Conservation (phyloP, 2,329 filamentous ascomycete species). For the Daldinia eschscholtzii region DNA sequence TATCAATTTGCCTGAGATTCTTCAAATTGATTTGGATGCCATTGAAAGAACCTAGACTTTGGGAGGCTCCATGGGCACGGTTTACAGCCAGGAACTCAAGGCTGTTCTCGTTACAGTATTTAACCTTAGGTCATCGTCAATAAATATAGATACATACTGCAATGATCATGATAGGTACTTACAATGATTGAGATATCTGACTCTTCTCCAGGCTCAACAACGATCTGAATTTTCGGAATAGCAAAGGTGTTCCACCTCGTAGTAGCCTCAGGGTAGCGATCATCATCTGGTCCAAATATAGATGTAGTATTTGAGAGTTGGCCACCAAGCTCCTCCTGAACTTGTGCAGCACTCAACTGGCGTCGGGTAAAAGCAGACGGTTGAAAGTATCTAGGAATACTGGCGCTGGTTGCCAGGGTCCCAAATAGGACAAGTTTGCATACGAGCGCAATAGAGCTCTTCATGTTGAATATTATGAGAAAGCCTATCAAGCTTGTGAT, state of each 20-base stretch:
- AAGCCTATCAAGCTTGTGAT: background rate
- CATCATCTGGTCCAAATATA: background rate
- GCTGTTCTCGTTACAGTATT: conserved; percentile 1
- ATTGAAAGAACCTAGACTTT: background rate
- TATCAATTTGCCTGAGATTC: conserved; percentile 27
- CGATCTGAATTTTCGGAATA: background rate
- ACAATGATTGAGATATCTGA: background rate
- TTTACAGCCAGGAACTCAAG: background rate
- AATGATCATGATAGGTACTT: background rate
- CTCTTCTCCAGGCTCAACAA: background rate
- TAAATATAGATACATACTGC: background rate
- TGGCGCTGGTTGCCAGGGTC: background rate
- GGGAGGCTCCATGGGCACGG: background rate
- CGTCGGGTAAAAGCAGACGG: background rate
- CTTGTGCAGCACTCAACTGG: background rate
- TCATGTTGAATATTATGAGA: background rate
- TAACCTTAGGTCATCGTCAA: background rate
- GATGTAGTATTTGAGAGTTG: conserved; percentile 3
- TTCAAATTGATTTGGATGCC: conserved; percentile 2
- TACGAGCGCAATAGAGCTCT: background rate
- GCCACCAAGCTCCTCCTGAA: background rate
- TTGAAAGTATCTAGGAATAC: conserved; percentile 2
- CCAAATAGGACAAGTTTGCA: background rate
- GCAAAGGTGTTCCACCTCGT: conserved; percentile 5
- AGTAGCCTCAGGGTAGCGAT: conserved; percentile 4